A percentile compares a stretch with the other conserved stretches of the same genome.
Conservation (phyloP, 2,329 filamentous ascomycete species). For the Claviceps africana region DNA sequence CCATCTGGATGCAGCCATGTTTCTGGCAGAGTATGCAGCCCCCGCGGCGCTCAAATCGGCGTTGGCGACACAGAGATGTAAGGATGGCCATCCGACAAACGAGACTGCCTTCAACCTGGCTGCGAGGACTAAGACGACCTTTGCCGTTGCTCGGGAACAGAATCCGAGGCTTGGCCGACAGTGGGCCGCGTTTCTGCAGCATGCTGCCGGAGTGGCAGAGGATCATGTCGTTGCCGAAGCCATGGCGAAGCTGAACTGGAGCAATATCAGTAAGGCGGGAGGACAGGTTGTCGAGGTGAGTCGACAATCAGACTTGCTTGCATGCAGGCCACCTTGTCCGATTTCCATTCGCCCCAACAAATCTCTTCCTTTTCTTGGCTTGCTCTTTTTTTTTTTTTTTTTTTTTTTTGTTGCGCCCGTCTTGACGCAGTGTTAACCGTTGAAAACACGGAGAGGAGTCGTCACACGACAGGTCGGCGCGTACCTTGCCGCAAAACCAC, state of each 20-base stretch:
- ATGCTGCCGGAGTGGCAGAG: background rate
- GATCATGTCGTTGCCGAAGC: background rate
- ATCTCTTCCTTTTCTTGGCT: too few relatives aligned
- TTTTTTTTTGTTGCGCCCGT: background rate
- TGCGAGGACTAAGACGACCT: background rate
- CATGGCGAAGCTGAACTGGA: background rate
- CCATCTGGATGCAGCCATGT: slow-evolving; percentile 5
- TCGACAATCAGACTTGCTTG: background rate
- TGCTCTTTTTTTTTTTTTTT: too few relatives aligned
- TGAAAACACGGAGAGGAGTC: background rate
- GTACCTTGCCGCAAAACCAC: background rate
- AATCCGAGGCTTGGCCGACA: background rate
- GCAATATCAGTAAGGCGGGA: background rate
- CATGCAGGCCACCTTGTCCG: background rate
- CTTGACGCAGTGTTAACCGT: background rate
- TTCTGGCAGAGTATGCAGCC: slow-evolving; percentile 1
- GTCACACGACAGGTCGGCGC: background rate
- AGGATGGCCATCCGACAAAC: background rate
- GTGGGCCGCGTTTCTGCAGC: slow-evolving; percentile 2
- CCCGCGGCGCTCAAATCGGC: slow-evolving; percentile 1
- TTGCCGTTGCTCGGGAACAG: background rate
- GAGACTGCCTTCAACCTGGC: slow-evolving; percentile 2
- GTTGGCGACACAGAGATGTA: background rate
- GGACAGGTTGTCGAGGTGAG: slow-evolving; percentile 1
- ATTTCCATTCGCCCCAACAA: too few relatives aligned